Percentiles rank a stretch among this genome's conserved stretches.
These are phyloP conservation scores for Dendrocalamus latiflorus DNA, from an alignment of 202 grass and related monocot genomes.

Conservation along the genomic window DNA sequence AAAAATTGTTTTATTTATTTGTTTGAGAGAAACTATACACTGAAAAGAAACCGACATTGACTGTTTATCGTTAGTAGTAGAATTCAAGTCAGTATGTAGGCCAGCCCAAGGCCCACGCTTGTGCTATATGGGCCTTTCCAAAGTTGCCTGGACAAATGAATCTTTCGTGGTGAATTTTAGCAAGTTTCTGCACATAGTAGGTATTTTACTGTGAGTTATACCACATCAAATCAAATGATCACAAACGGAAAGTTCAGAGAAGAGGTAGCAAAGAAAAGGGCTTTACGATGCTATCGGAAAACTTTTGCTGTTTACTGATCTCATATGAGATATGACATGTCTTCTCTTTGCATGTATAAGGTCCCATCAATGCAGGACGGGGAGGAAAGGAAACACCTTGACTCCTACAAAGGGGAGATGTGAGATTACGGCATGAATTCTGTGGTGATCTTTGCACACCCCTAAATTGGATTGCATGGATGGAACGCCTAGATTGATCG, in stretches of 20 bases:
- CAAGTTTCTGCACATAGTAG: not conserved
- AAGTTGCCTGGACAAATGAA: not conserved
- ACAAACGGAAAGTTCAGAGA: not conserved
- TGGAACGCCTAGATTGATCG: not conserved
- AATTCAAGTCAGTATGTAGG: not conserved
- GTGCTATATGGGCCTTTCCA: not conserved
- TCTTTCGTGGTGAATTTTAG: not conserved
- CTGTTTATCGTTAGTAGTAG: not conserved
- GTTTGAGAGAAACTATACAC: rapidly evolving
- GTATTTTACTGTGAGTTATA: not conserved
- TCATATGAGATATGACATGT: not conserved
- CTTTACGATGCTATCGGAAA: not conserved
- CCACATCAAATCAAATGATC: not conserved
- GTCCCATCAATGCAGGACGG: not conserved
- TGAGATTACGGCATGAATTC: not conserved
- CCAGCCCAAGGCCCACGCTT: not conserved
- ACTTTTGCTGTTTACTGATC: not conserved
- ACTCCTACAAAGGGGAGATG: not conserved
- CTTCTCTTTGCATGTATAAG: not conserved
- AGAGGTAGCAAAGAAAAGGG: not conserved
- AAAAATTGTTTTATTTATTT: too few relatives aligned
- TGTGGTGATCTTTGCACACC: not conserved
- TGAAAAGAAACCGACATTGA: too few relatives aligned
- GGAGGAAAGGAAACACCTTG: not conserved
- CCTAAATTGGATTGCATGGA: not conserved